Percentiles rank a stretch among this genome's conserved stretches.
These are phyloP conservation scores for Fragilaria radians DNA, from an alignment of 108 stramenopile genomes.

Conservation along the genomic window DNA sequence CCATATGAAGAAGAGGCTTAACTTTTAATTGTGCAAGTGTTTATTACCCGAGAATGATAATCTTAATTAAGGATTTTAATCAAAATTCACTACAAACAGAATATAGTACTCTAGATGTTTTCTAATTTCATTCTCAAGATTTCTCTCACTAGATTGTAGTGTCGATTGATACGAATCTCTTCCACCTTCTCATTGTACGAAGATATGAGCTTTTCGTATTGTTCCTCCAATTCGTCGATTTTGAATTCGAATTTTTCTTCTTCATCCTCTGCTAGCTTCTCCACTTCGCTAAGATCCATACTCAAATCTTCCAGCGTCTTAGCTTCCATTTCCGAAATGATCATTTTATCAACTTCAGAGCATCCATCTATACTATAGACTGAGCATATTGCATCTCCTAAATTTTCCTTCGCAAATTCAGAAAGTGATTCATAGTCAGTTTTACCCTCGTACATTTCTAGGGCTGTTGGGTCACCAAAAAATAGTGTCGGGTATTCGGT, in stretches of 20 bases:
- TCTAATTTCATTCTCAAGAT: not conserved
- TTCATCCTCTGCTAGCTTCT: conserved; percentile 56
- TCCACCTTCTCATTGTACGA: conserved; percentile 57
- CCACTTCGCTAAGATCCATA: conserved; percentile 39
- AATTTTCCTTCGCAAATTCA: conserved; percentile 61
- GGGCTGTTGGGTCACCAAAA: conserved; percentile 31
- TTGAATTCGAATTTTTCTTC: conserved; percentile 52
- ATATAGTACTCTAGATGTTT: not conserved
- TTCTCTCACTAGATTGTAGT: not conserved
- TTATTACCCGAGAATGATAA: not conserved
- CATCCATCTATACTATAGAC: conserved; percentile 57
- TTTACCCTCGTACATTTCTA: conserved; percentile 77
- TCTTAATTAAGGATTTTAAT: not conserved
- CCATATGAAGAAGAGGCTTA: not conserved
- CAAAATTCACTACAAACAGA: not conserved
- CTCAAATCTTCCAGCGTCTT: conserved; percentile 34
- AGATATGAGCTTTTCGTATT: conserved; percentile 33
- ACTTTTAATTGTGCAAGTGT: not conserved
- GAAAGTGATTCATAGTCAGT: conserved; percentile 55
- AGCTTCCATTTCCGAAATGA: conserved; percentile 31
- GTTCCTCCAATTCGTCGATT: conserved; percentile 58
- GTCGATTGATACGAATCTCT: conserved; percentile 13
- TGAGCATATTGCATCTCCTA: conserved; percentile 67
- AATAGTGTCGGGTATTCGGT: conserved; percentile 47
- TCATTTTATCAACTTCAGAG: conserved; percentile 55